Evolutionary conservation across 148 eudicot genomes (phyloP), one percentile per base, ranked within the genome.

Genomic region (Fagopyrum tataricum): DNA sequence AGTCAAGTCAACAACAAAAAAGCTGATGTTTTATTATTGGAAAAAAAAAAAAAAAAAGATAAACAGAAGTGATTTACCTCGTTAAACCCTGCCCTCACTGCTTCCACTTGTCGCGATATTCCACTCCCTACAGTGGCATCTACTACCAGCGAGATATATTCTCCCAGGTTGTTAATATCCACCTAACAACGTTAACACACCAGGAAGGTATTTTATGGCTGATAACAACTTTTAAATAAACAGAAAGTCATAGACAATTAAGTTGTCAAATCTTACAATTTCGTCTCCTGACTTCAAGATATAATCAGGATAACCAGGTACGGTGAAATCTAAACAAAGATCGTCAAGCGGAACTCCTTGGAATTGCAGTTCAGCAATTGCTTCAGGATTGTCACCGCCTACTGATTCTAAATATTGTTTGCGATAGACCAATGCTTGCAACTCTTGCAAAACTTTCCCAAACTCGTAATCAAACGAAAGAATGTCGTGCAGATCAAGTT

Each of bases 401-500:
- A 82, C 72, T 53, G 99, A 90, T 79, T 92, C 92, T 61, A 92
- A 77, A 82, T 84, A 86, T 70, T 87, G 88, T 75, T 92, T 95
- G 82, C 93, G 78, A 82, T 79, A 78, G 71, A 90, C 89, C 56
- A 95, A 73, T 55, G 97, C 97, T 80, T 92, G 99, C 66, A 95
- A 51, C 72, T 92, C 97, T 87, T 79, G 97, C 86, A 95, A 81
- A 13, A 88, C 87, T 87, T 83, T 86, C 70, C 99, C 99, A 73
- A 95, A 73, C 80, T 90, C 97, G 39, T 86, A 80, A 82, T 95
- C 99, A 73, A 95, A 91, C 46, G 93, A 87, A 71, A 86, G 83
- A 46, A 95, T 86, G 80, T 95, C 99, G 79, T 92, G 89, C 88
- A 95, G 86, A 87, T 95, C 97, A 81, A 95, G 97, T 82, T 95